phyloP scores from a whole-genome alignment of 352 stramenopile species.

The Pythium volutum region DNA sequence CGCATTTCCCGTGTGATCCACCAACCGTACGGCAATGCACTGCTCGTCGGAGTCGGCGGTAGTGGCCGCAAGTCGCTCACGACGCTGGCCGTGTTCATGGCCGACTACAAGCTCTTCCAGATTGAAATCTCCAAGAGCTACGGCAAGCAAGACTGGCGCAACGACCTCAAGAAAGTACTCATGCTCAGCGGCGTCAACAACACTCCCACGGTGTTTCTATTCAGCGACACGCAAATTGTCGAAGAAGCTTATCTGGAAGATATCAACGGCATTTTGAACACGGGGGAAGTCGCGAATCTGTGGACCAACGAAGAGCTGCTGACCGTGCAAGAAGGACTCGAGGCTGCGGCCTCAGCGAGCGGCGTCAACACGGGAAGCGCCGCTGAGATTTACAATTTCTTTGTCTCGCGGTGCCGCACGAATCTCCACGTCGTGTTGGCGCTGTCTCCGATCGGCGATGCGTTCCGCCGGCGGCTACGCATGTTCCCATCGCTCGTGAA shows the following conservation, averaged over 20 bases:
- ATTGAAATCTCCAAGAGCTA: conserved; percentile 97
- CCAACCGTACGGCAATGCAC: conserved; percentile 91
- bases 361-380: conserved; percentile 74
- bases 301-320: conserved; percentile 90
- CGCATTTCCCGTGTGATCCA: conserved; percentile 92
- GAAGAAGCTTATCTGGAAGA: conserved; percentile 92
- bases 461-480: conserved; percentile 90
- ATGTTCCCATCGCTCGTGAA: conserved; percentile 97
- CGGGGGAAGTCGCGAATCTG: conserved; percentile 91
- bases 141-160: conserved; percentile 89
- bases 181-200: conserved; percentile 77
- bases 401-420: conserved; percentile 85
- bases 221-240: conserved; percentile 93
- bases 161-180: conserved; percentile 90
- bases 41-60: conserved; percentile 92
- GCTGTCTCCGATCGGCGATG: conserved; percentile 92
- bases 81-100: conserved; percentile 92
- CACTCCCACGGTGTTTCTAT: conserved; percentile 91
- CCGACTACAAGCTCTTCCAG: conserved; percentile 93
- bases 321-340: conserved; percentile 74
- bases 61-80: conserved; percentile 92
- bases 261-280: conserved; percentile 93
- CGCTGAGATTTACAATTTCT: conserved; percentile 89
- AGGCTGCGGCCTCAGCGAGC: conserved; percentile 48
- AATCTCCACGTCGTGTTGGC: conserved; percentile 95